A percentile compares a stretch with the other conserved stretches of the same genome.
Conservation (phyloP, 116 monocot genomes). For the Zostera marina region DNA sequence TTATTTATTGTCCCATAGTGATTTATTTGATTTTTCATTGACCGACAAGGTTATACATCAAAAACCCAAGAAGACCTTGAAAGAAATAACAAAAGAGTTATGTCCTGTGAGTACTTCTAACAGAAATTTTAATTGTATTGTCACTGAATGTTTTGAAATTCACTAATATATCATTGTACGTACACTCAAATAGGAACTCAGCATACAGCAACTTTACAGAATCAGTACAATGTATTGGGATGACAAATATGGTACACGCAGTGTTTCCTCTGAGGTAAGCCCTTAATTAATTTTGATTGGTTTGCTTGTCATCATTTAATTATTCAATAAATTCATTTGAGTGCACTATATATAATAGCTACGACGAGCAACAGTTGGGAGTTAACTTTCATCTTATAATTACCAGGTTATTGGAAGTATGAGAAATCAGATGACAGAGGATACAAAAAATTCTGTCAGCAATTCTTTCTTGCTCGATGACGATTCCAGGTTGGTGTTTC, state of each 20-base stretch:
- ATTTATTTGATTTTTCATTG: background rate
- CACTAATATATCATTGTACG: background rate
- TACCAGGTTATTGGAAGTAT: constrained; percentile 68
- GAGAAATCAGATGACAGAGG: constrained; percentile 77
- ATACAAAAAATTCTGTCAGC: constrained; percentile 69
- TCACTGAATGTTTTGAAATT: background rate
- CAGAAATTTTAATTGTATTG: background rate
- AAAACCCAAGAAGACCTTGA: constrained; percentile 74
- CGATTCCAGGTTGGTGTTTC: constrained; percentile 60
- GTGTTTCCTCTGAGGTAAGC: constrained; percentile 78
- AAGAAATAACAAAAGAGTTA: constrained; percentile 77
- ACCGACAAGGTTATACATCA: constrained; percentile 68
- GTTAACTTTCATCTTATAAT: background rate
- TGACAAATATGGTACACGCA: constrained; percentile 93
- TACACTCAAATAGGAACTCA: constrained; percentile 49
- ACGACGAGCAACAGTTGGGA: background rate
- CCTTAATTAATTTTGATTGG: constrained; percentile 1
- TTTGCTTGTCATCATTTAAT: background rate
- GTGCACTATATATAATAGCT: background rate
- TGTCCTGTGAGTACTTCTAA: constrained; percentile 45
- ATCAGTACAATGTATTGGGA: constrained; percentile 99
- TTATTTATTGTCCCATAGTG: background rate
- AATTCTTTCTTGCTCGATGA: constrained; percentile 93
- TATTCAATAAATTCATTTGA: background rate
- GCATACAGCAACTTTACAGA: constrained; percentile 89